Evolutionary conservation across 192 early-diverging fungal species (phyloP), one percentile per base, ranked within the genome.

Genomic region (Irineochytrium annulatum): DNA sequence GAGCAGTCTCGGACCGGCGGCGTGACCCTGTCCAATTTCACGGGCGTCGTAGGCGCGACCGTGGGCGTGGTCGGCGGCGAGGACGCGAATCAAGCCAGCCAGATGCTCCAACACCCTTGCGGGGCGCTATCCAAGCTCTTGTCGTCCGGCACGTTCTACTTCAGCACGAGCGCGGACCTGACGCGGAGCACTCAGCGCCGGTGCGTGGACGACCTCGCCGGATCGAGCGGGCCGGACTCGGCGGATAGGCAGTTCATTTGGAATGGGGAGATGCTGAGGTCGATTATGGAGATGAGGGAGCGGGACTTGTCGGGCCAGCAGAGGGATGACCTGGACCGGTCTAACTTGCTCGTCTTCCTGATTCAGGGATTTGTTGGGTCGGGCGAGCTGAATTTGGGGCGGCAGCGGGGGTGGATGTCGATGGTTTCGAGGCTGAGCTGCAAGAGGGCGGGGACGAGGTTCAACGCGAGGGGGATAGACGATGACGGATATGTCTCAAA

Each of bases 401-500:
- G 2, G 52, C 76, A 37, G 16, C 68, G 53, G 0, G 60, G 63
- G n/a, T 55, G 65, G 11, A 65, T 75, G 43, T 55, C 51, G 3
- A 63, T 92, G 16, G 77, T 91, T 29, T 91, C 87, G 3, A 77
- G 90, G 44, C 75, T 94, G 45, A 87, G 88, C 63, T 91, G 86
- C 62, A 82, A 86, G 57, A 71, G 89, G 29, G 80, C 90, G 43
- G 97, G 97, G 3, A 96, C 92, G 32, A 80, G 97, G 37, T 96
- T 90, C 68, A 88, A 92, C 62, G 89, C 94, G 1, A 85, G 97
- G 22, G 97, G 97, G 3, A 86, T 99, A 31, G 92, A 99, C 59
- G 97, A 99, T 60, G 88, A 90, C 58, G 97, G 97, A 29, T 82
- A 89, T 65, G 93, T 95, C 31, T 91, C 94, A n/a, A 99, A 99